Base-by-base conservation (phyloP, 2,329 filamentous ascomycete species). In the Akanthomyces uredinophilus region DNA sequence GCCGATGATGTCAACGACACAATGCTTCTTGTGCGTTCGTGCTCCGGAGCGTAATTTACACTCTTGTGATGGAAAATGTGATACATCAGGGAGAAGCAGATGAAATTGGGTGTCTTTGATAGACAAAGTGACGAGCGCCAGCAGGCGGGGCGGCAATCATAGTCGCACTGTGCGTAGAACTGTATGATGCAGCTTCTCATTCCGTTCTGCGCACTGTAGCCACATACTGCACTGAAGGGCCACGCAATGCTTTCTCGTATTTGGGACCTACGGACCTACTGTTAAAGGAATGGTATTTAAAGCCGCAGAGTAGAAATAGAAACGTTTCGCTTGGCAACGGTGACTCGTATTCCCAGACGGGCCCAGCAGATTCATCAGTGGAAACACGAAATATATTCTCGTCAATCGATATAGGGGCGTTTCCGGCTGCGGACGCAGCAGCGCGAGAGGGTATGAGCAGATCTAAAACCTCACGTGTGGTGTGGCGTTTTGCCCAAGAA, bases 231-330 rank as follows among this genome's bases (percentile, higher is more conserved):
- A 8, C 22, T 32, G 10, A 6, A 44, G 11, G 52, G 52, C 52
- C 52, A 22, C 52, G 52, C 39, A 43, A 55, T 55, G 52, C 39
- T 32, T n/a, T 29, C 37, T 44, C 52, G 52, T 55, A 55, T 55
- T 22, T 24, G 24, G 27, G 37, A 27, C 16, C 32, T 55, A 54
- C 43, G n/a, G 43, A 20, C 43, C 35, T 27, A 46, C 44, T 11
- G 22, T 18, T 18, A 18, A 20, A 44, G 20, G 51, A 54, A 54
- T 20, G 16, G 27, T 20, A 43, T 18, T 43, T n/a, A 43, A 43
- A 18, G 27, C 18, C 18, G 39, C 14, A 5, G 13, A 43, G 39
- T 18, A n/a, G 39, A 10, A 44, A 54, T 54, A 54, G 51, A 43
- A 54, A 27, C n/a, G 51, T 29, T 44, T 44, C 39, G 37, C 52